Percentiles rank a stretch among this genome's conserved stretches.
phyloP scores from a whole-genome alignment of 805 yeast genomes.

The Candida sanyiensis region DNA sequence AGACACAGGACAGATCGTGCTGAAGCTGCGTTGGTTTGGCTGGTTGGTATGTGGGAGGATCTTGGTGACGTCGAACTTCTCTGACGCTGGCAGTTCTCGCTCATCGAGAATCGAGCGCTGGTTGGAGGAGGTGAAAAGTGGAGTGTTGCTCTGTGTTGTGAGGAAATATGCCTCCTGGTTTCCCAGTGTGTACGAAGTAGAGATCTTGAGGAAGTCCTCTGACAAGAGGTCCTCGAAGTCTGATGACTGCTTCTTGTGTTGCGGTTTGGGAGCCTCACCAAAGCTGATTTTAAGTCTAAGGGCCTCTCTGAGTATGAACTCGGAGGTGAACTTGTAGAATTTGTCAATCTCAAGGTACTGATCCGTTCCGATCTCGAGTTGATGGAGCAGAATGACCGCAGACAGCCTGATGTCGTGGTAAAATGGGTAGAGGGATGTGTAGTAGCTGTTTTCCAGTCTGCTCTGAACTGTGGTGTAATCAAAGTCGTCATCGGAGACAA shows the following conservation, averaged over 20 bases:
- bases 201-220: constrained; percentile 56
- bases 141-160: constrained; percentile 57
- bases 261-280: constrained; percentile 10
- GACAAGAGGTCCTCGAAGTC: constrained; percentile 36
- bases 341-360: constrained; percentile 51
- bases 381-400: constrained; percentile 41
- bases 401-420: constrained; percentile 65
- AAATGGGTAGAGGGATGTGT: constrained; percentile 43
- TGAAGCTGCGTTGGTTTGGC: constrained; percentile 25
- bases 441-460: constrained; percentile 35
- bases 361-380: constrained; percentile 42
- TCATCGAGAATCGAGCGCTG: constrained; percentile 71
- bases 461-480: constrained; percentile 36
- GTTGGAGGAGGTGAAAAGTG: constrained; percentile 72
- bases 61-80: constrained; percentile 59
- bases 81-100: constrained; percentile 62
- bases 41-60: constrained; percentile 48
- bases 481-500: constrained; percentile 6
- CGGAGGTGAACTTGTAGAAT: constrained; percentile 57
- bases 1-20: constrained; percentile 25
- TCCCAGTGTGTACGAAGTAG: constrained; percentile 43
- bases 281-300: constrained; percentile 36
- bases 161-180: constrained; percentile 64
- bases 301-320: constrained; percentile 58
- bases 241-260: constrained; percentile 15